phyloP scores from a whole-genome alignment of 495 filamentous ascomycete species.

The Parathielavia hyrcaniae region DNA sequence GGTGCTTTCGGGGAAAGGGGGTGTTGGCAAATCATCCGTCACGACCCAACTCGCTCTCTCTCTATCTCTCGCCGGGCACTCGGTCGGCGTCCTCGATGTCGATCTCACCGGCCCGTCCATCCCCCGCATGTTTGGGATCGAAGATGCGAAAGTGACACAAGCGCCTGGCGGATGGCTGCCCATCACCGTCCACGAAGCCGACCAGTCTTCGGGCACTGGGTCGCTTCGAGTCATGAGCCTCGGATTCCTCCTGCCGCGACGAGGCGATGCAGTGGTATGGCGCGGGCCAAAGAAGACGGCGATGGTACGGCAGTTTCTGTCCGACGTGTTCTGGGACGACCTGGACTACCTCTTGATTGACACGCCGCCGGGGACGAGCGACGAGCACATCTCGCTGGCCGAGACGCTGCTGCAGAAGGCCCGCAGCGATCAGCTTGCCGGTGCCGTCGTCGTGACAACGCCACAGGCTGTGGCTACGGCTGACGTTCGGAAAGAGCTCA shows the following conservation, averaged over 20 bases:
- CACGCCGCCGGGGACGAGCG: constrained; percentile 91
- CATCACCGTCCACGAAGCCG: constrained; percentile 64
- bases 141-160: constrained; percentile 83
- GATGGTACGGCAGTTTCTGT: constrained; percentile 94
- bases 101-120: constrained; percentile 96
- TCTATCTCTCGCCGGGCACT: constrained; percentile 73
- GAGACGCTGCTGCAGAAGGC: constrained; percentile 68
- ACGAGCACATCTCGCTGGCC: constrained; percentile 93
- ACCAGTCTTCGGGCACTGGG: constrained; percentile 46
- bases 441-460: constrained; percentile 91
- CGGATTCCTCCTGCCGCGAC: constrained; percentile 75
- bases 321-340: constrained; percentile 83
- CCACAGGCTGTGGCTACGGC: constrained; percentile 90
- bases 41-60: constrained; percentile 93
- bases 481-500: constrained; percentile 93
- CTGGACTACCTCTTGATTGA: constrained; percentile 90
- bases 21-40: constrained; percentile 94
- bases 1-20: constrained; percentile 95
- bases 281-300: constrained; percentile 97
- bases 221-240: constrained; percentile 85
- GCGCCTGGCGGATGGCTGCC: constrained; percentile 85
- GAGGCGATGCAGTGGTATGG: constrained; percentile 92
- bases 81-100: constrained; percentile 90
- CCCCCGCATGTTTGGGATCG: constrained; percentile 84
- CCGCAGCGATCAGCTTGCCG: constrained; percentile 56